phyloP scores from a whole-genome alignment of 2,329 filamentous ascomycete genomes.

The Cladophialophora yegresii region DNA sequence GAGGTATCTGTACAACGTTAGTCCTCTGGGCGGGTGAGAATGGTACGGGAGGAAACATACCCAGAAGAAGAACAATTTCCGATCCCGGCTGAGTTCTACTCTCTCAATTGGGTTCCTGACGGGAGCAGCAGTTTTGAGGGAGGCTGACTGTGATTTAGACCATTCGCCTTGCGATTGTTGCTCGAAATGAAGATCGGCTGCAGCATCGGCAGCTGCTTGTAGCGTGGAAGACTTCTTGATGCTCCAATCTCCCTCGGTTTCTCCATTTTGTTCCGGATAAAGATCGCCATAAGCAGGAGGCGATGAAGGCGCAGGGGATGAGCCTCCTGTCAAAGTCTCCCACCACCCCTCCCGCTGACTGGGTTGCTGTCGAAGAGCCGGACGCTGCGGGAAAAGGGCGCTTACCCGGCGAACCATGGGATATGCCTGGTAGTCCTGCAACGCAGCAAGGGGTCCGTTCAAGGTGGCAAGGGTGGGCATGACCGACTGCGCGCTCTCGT shows the following conservation, averaged over 20 bases:
- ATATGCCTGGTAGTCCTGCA: constrained; percentile 73
- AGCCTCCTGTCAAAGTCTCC: constrained; percentile 62
- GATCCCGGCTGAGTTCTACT: constrained; percentile 47
- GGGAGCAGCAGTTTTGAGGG: not conserved
- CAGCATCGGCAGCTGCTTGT: constrained; percentile 48
- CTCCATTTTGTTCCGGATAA: constrained; percentile 57
- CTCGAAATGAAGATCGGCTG: constrained; percentile 48
- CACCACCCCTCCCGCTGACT: constrained; percentile 61
- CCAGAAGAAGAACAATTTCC: constrained; percentile 58
- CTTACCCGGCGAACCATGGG: constrained; percentile 72
- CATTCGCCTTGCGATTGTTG: constrained; percentile 1
- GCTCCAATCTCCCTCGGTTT: constrained; percentile 44
- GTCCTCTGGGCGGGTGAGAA: constrained; percentile 1
- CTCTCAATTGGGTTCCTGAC: constrained; percentile 45
- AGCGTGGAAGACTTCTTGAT: constrained; percentile 49
- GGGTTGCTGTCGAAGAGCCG: constrained; percentile 54
- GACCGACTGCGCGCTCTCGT: constrained; percentile 67
- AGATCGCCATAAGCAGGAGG: constrained; percentile 80
- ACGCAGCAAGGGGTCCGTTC: constrained; percentile 59
- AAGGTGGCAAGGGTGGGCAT: constrained; percentile 63
- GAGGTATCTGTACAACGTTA: constrained; percentile 47
- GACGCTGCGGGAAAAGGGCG: constrained; percentile 69
- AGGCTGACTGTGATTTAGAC: not conserved
- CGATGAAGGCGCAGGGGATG: constrained; percentile 51
- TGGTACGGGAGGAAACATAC: constrained; percentile 43